Percentiles rank a stretch among this genome's conserved stretches.
These are phyloP conservation scores for Hortiboletus campestris DNA, from an alignment of 768 basidiomycete genomes.

Conservation along the genomic window DNA sequence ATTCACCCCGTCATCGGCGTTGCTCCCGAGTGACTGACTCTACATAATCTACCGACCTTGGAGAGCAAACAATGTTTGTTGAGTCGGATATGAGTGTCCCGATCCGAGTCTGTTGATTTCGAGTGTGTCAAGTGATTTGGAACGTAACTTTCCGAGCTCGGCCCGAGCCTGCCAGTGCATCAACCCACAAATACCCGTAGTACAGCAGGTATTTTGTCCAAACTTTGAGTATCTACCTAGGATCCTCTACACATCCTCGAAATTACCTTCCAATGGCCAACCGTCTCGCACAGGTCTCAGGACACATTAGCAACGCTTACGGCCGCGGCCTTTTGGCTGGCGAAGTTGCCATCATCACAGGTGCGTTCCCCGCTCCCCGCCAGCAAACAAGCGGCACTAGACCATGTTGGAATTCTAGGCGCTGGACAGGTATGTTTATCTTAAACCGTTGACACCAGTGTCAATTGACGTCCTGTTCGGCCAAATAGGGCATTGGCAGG, in stretches of 20 bases:
- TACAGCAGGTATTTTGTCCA: too few relatives aligned
- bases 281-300: conserved; percentile 68
- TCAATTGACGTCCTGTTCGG: background rate
- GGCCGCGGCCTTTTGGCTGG: conserved; percentile 62
- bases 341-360: conserved; percentile 85
- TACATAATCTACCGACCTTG: too few relatives aligned
- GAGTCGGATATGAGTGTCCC: background rate
- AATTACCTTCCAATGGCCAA: conserved; percentile 39
- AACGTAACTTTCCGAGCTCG: background rate
- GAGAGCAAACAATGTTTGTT: too few relatives aligned
- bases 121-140: background rate
- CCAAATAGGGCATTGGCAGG: conserved; percentile 68
- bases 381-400: background rate
- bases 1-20: too few relatives aligned
- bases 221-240: background rate
- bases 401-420: conserved; percentile 39
- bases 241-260: background rate
- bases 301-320: conserved; percentile 56
- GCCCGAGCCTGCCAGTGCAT: too few relatives aligned
- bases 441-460: too few relatives aligned
- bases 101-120: background rate
- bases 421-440: conserved; percentile 64
- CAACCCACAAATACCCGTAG: background rate
- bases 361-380: conserved; percentile 37
- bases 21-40: background rate